A percentile compares a stretch with the other conserved stretches of the same genome.
Evolutionary conservation across 78 protist genomes (phyloP).

Genomic region (Neovahlkampfia damariscottae): DNA sequence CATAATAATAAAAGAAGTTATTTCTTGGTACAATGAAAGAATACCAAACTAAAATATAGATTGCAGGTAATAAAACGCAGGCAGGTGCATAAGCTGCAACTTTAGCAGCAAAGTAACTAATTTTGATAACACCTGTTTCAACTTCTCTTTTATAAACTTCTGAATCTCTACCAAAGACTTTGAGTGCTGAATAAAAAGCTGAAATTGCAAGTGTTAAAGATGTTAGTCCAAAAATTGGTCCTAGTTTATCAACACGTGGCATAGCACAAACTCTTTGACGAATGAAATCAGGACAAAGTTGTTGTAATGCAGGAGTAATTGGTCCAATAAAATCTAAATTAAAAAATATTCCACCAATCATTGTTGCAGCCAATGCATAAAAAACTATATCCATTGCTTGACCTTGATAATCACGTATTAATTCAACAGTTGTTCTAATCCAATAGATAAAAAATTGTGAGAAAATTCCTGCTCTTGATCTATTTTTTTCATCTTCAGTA

Average conservation of each 20-base stretch:
- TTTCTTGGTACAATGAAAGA: neutral
- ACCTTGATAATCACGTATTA: neutral
- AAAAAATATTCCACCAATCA: neutral
- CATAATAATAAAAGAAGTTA: neutral
- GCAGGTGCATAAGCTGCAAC: neutral
- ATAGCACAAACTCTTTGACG: neutral
- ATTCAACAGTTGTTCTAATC: neutral
- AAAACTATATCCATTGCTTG: neutral
- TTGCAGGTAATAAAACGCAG: neutral
- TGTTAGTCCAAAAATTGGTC: neutral
- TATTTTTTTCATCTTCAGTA: neutral
- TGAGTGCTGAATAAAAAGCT: neutral
- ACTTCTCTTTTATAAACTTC: neutral
- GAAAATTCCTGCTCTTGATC: neutral
- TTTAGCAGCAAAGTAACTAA: neutral
- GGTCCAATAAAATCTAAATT: neutral
- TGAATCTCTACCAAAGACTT: neutral
- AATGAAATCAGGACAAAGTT: neutral
- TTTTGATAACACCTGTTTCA: neutral
- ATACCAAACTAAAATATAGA: neutral
- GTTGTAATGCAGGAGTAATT: neutral
- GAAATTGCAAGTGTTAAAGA: neutral
- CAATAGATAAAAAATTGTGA: neutral
- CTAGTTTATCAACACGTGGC: neutral
- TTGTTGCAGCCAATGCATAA: neutral